Percentiles rank a stretch among this genome's conserved stretches.
Conservation (phyloP, 169 alveolate genomes). For the Eimeria acervulina region DNA sequence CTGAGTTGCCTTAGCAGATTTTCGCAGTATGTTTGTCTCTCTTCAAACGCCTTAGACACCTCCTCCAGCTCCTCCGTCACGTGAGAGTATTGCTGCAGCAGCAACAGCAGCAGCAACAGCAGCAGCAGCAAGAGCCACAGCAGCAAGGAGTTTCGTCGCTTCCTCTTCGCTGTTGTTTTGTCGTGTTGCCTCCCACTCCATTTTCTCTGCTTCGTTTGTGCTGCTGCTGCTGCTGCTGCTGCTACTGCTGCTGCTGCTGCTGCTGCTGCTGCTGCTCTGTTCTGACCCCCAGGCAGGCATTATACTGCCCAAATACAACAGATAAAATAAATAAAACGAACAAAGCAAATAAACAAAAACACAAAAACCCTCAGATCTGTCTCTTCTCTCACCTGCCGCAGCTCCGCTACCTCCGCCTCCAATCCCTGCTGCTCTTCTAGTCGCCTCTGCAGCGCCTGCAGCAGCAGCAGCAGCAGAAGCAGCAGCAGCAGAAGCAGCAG, state of each 20-base stretch:
- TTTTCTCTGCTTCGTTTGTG: neutral
- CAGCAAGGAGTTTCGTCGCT: neutral
- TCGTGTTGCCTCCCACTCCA: neutral
- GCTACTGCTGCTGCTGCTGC: neutral
- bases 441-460: slow-evolving; percentile 73
- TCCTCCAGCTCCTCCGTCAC: slow-evolving; percentile 80
- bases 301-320: no score
- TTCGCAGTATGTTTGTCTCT: slow-evolving; percentile 73
- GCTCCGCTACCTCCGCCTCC: slow-evolving; percentile 48
- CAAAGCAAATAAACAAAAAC: no score
- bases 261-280: neutral
- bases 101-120: slow-evolving; percentile 50
- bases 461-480: neutral
- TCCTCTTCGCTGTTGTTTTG: no score
- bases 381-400: slow-evolving; percentile 37
- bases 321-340: no score
- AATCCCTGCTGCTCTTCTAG: slow-evolving; percentile 55
- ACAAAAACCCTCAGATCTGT: no score
- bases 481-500: neutral
- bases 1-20: slow-evolving; percentile 48
- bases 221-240: neutral
- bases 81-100: slow-evolving; percentile 75
- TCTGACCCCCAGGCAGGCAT: no score
- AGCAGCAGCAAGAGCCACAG: slow-evolving; percentile 17
- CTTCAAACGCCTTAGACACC: slow-evolving; percentile 78